Conservation (phyloP, 495 filamentous ascomycete genomes). For the Penicillium soppii region DNA sequence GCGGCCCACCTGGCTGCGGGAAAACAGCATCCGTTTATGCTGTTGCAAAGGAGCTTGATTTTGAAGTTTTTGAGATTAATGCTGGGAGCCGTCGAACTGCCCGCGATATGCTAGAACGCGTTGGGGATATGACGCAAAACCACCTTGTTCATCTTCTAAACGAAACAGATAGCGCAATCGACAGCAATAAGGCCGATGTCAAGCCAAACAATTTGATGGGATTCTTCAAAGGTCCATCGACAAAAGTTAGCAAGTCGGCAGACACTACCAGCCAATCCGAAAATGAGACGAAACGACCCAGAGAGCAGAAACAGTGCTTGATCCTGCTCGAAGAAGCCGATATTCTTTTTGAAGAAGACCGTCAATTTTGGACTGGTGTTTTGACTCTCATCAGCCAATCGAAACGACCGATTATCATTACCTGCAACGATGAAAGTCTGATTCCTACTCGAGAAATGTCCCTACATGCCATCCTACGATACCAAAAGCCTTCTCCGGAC, state of each 20-base stretch:
- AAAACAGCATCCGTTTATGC: slow-evolving; percentile 94
- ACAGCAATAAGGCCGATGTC: slow-evolving; percentile 47
- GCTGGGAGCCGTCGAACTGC: slow-evolving; percentile 77
- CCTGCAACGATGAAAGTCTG: slow-evolving; percentile 83
- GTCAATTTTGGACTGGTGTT: slow-evolving; percentile 87
- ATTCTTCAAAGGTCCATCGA: slow-evolving; percentile 66
- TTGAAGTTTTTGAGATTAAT: slow-evolving; percentile 95
- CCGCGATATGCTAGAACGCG: slow-evolving; percentile 84
- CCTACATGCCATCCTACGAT: slow-evolving; percentile 85
- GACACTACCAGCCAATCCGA: slow-evolving; percentile 15
- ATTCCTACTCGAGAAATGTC: slow-evolving; percentile 68
- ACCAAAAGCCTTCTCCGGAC: slow-evolving; percentile 63
- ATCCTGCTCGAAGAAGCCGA: slow-evolving; percentile 96
- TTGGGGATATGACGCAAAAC: slow-evolving; percentile 95
- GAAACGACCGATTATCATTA: slow-evolving; percentile 88
- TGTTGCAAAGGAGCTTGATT: slow-evolving; percentile 91
- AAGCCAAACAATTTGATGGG: slow-evolving; percentile 75
- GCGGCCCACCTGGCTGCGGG: slow-evolving; percentile 86
- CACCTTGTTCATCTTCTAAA: slow-evolving; percentile 72
- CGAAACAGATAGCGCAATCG: slow-evolving; percentile 22
- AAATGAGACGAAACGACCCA: slow-evolving; percentile 39
- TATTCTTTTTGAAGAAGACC: slow-evolving; percentile 90
- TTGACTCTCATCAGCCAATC: slow-evolving; percentile 75
- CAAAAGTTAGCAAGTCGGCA: slow-evolving; percentile 24
- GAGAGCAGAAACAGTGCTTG: slow-evolving; percentile 84